These are phyloP conservation scores for Arthromyces matolae DNA, from an alignment of 768 basidiomycete species.

Conservation along the genomic window DNA sequence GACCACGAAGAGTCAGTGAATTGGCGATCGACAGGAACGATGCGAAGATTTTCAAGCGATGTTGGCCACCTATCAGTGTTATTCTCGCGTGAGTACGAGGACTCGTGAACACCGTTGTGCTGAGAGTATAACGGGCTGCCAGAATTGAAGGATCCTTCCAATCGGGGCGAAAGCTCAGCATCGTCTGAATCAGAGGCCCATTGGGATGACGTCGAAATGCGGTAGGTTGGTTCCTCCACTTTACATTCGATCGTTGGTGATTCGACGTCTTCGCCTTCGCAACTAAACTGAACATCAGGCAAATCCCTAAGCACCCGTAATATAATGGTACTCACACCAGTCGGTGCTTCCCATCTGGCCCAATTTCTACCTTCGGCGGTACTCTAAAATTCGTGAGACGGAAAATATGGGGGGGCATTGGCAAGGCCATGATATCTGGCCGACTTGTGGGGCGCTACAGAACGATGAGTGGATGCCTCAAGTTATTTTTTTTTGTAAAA, in stretches of 20 bases:
- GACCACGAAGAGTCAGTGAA: constrained; percentile 23
- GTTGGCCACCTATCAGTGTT: constrained; percentile 29
- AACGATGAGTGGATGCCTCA: constrained; percentile 1
- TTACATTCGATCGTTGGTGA: constrained; percentile 38
- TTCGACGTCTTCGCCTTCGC: constrained; percentile 38
- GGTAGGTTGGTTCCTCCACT: constrained; percentile 43
- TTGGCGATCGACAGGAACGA: constrained; percentile 22
- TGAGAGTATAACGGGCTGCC: constrained; percentile 29
- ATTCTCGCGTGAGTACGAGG: constrained; percentile 24
- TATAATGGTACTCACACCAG: constrained; percentile 58
- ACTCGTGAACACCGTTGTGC: constrained; percentile 22
- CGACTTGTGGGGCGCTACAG: constrained; percentile 61
- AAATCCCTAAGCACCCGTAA: neutral
- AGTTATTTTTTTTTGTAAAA: too few species aligned
- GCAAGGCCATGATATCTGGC: constrained; percentile 66
- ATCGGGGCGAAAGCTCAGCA: constrained; percentile 28
- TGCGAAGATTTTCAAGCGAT: constrained; percentile 24
- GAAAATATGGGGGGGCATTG: constrained; percentile 75
- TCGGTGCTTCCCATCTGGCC: constrained; percentile 62
- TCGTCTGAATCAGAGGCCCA: constrained; percentile 30
- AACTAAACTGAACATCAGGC: neutral
- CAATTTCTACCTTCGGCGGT: constrained; percentile 75
- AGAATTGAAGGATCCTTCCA: constrained; percentile 31
- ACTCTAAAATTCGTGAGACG: constrained; percentile 79
- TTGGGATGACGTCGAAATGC: constrained; percentile 35